Base-by-base conservation (phyloP, 1,284 basidiomycete species). In the Trametes polyzona region DNA sequence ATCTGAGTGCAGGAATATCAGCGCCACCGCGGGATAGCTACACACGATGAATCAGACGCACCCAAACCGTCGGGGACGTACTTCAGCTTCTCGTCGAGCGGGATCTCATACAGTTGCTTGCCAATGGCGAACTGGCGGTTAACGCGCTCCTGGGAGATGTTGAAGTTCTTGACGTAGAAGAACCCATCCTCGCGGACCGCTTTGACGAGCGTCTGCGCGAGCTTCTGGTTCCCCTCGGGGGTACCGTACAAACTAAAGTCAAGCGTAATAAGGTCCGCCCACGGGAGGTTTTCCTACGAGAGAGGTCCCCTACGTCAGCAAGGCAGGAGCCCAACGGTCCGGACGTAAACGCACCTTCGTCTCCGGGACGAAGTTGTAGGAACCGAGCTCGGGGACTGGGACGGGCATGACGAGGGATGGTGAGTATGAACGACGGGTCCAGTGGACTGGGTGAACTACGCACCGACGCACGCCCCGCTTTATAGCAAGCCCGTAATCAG, bases 61-160 rank as follows among this genome's bases (percentile, higher is more conserved):
- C 76, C 79, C 11, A 82, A 67, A 27, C 68, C 69, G 6, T 79
- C 73, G 0, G 79, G 76, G 4, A 73, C 72, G 58, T 79, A 82
- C 66, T 81, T 79, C 40, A 73, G 63, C 71, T 82, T 83, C 71
- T 83, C 81, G 64, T 81, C 79, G 4, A 81, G 67, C 4, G 81
- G 78, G 5, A 80, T 65, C 58, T 82, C 78, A 65, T 77, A 78
- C 64, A 79, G 73, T 53, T 69, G 65, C 62, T 69, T 70, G 24
- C 73, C 73, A 37, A 74, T 59, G 8, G 71, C 59, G 59, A 74
- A 74, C 59, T 74, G 73, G 21, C 71, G 68, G 61, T 74, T 73
- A 44, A 74, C 73, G 47, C 65, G 67, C 55, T 74, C 73, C 50
- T 74, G 73, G 3, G 71, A 64, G 62, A 73, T 73, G 57, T 73